Evolutionary conservation across 2,329 filamentous ascomycete species (phyloP), one percentile per base, ranked within the genome.

Genomic region (Monosporascus sp.): DNA sequence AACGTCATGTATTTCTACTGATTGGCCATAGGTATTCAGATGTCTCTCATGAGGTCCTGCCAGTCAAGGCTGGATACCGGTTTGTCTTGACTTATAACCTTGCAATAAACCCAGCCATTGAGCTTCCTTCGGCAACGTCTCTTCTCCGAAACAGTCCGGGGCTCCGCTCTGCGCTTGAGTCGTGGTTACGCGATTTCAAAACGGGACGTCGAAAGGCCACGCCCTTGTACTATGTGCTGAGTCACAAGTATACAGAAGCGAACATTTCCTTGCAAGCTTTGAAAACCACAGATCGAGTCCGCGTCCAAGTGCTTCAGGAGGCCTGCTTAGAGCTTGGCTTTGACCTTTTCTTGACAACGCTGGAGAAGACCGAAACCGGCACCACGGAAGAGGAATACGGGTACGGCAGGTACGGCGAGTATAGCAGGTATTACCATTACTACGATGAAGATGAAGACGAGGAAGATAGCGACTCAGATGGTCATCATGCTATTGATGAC

Each of bases 81-180:
- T 71, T 76, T 52, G 77, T 80, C 9, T 57, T 84, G 11, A 79
- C 74, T 0, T 84, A 81, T 64, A 82, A 82, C 59, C 71, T 84
- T 5, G 61, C 63, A 16, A 52, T 66, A 19, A 54, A 61, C 5
- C 52, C 59, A 5, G 46, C 53, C 17, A 14, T 52, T 1, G 44
- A 54, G 7, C 52, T 58, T 1, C 65, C 66, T 11, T 64, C 62
- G 5, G 63, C 64, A 2, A 57, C 50, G 1, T 17, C 62, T 3
- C 45, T 49, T 11, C 22, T 43, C 2, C 14, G 51, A 1, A 46
- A 61, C 14, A 56, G 52, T 0, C 47, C 24, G 5, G 48, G 40
- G 3, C 56, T 71, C 31, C 60, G 59, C 0, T 44, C 55, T 1
- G 52, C 59, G 0, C 54, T 73, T 14, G 48, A 51, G 7, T 56